Percentiles rank a stretch among this genome's conserved stretches.
These are phyloP conservation scores for Mikania micrantha DNA, from an alignment of 129 eudicot species.

Conservation along the genomic window DNA sequence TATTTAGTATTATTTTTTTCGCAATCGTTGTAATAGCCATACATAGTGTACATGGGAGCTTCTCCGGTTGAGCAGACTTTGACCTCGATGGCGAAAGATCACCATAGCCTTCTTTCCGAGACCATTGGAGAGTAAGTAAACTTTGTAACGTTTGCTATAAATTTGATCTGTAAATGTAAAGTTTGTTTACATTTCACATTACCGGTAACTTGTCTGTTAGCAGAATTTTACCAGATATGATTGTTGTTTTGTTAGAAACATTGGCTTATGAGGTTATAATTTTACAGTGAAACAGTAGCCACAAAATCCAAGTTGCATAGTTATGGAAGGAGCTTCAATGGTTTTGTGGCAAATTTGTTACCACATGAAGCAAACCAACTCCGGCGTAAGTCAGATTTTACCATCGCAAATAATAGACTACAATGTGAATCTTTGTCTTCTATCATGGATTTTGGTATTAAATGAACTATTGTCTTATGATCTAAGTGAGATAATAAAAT, in stretches of 20 bases:
- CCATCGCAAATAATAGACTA: background rate
- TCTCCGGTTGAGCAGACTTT: constrained; percentile 22
- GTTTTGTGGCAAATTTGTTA: constrained; percentile 68
- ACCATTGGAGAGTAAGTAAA: constrained; percentile 62
- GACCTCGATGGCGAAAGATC: constrained; percentile 23
- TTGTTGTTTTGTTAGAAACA: background rate
- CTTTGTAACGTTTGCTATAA: too few species aligned
- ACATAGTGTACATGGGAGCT: constrained; percentile 90
- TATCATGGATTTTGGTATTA: background rate
- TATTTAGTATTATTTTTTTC: background rate
- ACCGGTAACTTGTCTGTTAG: too few species aligned
- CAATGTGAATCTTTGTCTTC: background rate
- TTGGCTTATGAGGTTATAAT: background rate
- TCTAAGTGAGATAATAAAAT: too few species aligned
- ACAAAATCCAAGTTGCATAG: constrained; percentile 63
- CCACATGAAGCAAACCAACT: constrained; percentile 65
- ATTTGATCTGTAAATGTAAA: too few species aligned
- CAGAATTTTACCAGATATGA: too few species aligned
- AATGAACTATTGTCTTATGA: too few species aligned
- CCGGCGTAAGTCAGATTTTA: constrained; percentile 23
- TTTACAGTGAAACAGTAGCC: constrained; percentile 51
- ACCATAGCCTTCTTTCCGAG: constrained; percentile 48
- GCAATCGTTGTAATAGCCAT: constrained; percentile 39
- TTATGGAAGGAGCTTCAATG: constrained; percentile 74
- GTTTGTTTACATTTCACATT: too few species aligned